Evolutionary conservation across 495 filamentous ascomycete species (phyloP).

Genomic region (Xylaria flabelliformis): DNA sequence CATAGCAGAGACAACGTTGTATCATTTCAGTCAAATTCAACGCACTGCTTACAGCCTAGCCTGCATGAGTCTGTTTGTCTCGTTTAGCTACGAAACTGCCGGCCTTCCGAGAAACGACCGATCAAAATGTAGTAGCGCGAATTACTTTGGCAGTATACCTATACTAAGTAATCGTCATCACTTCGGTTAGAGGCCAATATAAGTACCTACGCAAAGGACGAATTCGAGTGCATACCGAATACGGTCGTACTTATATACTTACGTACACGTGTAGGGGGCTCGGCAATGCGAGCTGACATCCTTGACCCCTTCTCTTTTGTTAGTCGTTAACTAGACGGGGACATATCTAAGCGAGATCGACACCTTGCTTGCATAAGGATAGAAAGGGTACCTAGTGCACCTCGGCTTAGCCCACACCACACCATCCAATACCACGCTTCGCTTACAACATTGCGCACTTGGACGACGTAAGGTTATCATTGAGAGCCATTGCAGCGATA

Average conservation of each 20-base stretch:
- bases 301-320: neutral
- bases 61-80: neutral
- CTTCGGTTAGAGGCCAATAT: constrained; percentile 15
- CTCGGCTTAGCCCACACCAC: constrained; percentile 1
- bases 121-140: neutral
- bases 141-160: neutral
- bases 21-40: neutral
- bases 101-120: neutral
- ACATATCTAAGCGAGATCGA: constrained; percentile 10
- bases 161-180: neutral
- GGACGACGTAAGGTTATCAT: neutral
- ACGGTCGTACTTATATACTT: neutral
- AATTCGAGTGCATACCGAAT: neutral
- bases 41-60: neutral
- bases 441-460: constrained; percentile 15
- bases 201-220: neutral
- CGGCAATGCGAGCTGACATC: constrained; percentile 17
- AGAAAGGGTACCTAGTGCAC: neutral
- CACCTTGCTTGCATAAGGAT: constrained; percentile 20
- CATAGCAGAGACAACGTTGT: neutral
- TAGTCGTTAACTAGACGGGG: too few species aligned
- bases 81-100: neutral
- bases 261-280: neutral
- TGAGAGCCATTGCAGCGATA: neutral
- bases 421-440: constrained; percentile 3